Base-by-base conservation (phyloP, 805 yeast species). In the Nakazawaea siamensis region DNA sequence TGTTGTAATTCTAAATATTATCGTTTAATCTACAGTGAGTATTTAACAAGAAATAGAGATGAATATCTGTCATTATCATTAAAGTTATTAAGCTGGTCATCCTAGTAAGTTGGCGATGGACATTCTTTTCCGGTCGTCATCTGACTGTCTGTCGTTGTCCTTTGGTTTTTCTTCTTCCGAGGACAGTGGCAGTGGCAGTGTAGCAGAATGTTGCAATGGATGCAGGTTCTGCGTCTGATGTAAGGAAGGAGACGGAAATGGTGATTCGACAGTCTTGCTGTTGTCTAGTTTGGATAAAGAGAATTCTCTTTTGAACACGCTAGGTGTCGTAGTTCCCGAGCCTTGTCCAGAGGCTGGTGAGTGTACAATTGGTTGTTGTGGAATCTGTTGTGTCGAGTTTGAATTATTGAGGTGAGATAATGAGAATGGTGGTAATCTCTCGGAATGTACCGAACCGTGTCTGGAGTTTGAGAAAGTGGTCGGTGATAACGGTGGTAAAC, bases 221-320 rank as follows among this genome's bases (percentile, higher is more conserved):
- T n/a, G n/a, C 12, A 15, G 33, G 21, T 34, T 32, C 24, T 20
- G n/a, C 18, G 21, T 13, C 24, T 33, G 37, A 23, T 33, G 31
- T 18, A 31, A 30, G 21, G 34, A 30, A 11, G 30, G 25, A 13
- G 39, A 26, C 26, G 34, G 34, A 18, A 13, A 35, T 2, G 34
- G 30, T 10, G 34, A 25, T 29, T 27, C 34, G n/a, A 26, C 7
- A 27, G 16, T 18, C 14, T 35, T 21, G 13, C 13, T 7, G 19
- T 29, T 24, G 13, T 31, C 33, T 16, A 31, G 19, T 28, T 34
- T 34, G 26, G 31, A 24, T 19, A 41, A 39, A 13, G 44, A 37
- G 18, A 41, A 41, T 34, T 41, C 44, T 30, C 40, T 33, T 29
- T 41, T 41, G 40, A 41, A 41, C 9, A 41, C 29, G 26, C 18